Percentiles rank a stretch among this genome's conserved stretches.
phyloP scores from a whole-genome alignment of 768 basidiomycete species.

The Termitomyces eurrhizus region DNA sequence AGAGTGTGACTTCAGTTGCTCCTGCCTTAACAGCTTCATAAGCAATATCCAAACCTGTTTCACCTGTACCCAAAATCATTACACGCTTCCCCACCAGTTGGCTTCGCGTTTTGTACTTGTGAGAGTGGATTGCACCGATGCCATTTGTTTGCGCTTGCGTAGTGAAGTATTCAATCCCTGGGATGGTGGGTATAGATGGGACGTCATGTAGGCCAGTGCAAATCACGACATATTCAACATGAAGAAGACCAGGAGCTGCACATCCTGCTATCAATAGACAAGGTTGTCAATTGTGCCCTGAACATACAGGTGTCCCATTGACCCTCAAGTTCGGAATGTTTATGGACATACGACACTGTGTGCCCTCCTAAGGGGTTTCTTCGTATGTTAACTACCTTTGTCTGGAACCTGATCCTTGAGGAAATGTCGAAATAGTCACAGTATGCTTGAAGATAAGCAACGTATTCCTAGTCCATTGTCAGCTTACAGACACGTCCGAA shows the following conservation, averaged over 20 bases:
- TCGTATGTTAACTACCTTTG: constrained; percentile 36
- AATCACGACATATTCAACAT: constrained; percentile 40
- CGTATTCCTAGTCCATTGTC: constrained; percentile 36
- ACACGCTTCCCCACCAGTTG: constrained; percentile 44
- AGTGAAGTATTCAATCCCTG: constrained; percentile 41
- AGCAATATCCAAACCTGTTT: constrained; percentile 61
- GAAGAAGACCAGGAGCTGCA: constrained; percentile 25
- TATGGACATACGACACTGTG: constrained; percentile 29
- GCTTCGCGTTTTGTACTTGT: constrained; percentile 42
- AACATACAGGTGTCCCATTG: constrained; percentile 27
- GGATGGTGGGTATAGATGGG: constrained; percentile 46
- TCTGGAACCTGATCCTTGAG: constrained; percentile 31
- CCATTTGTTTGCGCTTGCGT: constrained; percentile 17
- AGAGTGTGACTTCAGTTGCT: constrained; percentile 49
- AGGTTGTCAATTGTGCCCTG: not conserved
- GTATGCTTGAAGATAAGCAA: constrained; percentile 46
- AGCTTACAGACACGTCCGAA: not conserved
- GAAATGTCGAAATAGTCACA: constrained; percentile 36
- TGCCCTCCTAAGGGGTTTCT: constrained; percentile 31
- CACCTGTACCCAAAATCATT: constrained; percentile 56
- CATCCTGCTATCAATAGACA: not conserved
- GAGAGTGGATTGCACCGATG: constrained; percentile 42
- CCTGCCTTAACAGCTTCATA: constrained; percentile 46
- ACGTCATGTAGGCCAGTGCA: constrained; percentile 56
- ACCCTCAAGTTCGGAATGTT: constrained; percentile 12